These are phyloP conservation scores for Ascochyta pisi DNA, from an alignment of 2,329 filamentous ascomycete species.

Conservation along the genomic window DNA sequence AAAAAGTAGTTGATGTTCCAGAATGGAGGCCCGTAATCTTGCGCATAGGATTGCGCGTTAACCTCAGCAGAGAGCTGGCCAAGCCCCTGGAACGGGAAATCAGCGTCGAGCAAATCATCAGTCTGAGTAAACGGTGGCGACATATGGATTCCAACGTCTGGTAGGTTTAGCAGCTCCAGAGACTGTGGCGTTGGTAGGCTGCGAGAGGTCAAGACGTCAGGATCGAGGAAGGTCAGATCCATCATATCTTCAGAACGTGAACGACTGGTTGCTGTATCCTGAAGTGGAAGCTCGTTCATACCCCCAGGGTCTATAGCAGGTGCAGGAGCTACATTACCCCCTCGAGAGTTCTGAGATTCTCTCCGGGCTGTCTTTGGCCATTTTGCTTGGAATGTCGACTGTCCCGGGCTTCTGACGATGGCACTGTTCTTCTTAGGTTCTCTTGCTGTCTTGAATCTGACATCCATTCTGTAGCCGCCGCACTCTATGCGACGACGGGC, in stretches of 20 bases:
- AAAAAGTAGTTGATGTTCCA: slow-evolving; percentile 27
- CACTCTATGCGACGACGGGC: slow-evolving; percentile 68
- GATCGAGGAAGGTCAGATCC: slow-evolving; percentile 15
- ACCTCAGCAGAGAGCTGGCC: slow-evolving; percentile 14
- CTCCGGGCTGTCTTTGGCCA: slow-evolving; percentile 3
- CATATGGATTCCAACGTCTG: slow-evolving; percentile 5
- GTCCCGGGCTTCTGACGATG: slow-evolving; percentile 38
- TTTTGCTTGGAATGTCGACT: slow-evolving; percentile 7
- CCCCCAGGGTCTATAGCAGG: background rate
- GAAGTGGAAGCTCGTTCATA: background rate
- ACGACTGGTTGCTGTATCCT: background rate
- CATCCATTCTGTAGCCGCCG: slow-evolving; percentile 74
- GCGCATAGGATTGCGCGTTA: slow-evolving; percentile 12
- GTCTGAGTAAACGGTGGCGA: background rate
- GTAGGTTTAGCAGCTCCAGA: slow-evolving; percentile 10
- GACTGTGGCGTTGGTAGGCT: slow-evolving; percentile 17
- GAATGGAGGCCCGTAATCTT: slow-evolving; percentile 17
- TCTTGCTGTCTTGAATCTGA: slow-evolving; percentile 63
- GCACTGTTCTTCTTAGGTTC: slow-evolving; percentile 19
- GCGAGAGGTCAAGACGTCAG: slow-evolving; percentile 5
- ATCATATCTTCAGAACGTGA: slow-evolving; percentile 13
- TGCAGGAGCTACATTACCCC: background rate
- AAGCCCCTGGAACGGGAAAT: background rate
- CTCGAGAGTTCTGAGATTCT: background rate
- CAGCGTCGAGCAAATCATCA: slow-evolving; percentile 2